A percentile compares a stretch with the other conserved stretches of the same genome.
phyloP scores from a whole-genome alignment of 108 stramenopile genomes.

The Conticribra weissflogii region DNA sequence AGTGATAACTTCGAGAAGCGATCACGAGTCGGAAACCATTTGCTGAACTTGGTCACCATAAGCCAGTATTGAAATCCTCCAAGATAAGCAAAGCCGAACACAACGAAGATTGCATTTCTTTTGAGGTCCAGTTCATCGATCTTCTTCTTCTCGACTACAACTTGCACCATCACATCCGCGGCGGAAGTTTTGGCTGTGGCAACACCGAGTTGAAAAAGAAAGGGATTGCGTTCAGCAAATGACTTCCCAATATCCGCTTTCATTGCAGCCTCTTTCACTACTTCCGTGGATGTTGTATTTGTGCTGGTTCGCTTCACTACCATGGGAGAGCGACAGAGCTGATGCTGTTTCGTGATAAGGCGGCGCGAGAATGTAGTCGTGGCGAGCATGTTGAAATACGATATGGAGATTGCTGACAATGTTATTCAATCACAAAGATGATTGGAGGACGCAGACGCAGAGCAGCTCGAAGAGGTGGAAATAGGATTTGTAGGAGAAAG shows the following conservation, averaged over 20 bases:
- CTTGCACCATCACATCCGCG: conserved; percentile 83
- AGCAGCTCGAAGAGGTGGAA: too few species aligned
- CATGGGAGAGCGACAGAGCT: not conserved
- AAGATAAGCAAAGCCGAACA: conserved; percentile 87
- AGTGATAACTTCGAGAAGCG: conserved; percentile 72
- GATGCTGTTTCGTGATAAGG: not conserved
- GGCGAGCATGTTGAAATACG: not conserved
- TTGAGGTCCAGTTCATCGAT: conserved; percentile 81
- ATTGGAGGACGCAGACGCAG: too few species aligned
- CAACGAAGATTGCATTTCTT: conserved; percentile 80
- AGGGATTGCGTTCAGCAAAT: conserved; percentile 75
- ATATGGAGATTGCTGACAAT: too few species aligned
- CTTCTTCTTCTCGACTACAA: conserved; percentile 76
- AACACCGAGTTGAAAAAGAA: conserved; percentile 78
- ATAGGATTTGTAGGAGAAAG: too few species aligned
- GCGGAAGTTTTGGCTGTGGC: conserved; percentile 84
- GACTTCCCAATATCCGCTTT: conserved; percentile 32
- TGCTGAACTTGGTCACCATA: conserved; percentile 83
- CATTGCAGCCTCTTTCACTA: conserved; percentile 7
- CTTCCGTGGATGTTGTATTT: not conserved
- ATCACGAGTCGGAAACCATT: conserved; percentile 87
- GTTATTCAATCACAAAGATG: too few species aligned
- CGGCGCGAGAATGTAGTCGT: not conserved
- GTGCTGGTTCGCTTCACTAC: conserved; percentile 9
- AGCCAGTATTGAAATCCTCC: conserved; percentile 90